Evolutionary conservation across 106 monocot genomes (phyloP).

Genomic region (Amphibolis antarctica): DNA sequence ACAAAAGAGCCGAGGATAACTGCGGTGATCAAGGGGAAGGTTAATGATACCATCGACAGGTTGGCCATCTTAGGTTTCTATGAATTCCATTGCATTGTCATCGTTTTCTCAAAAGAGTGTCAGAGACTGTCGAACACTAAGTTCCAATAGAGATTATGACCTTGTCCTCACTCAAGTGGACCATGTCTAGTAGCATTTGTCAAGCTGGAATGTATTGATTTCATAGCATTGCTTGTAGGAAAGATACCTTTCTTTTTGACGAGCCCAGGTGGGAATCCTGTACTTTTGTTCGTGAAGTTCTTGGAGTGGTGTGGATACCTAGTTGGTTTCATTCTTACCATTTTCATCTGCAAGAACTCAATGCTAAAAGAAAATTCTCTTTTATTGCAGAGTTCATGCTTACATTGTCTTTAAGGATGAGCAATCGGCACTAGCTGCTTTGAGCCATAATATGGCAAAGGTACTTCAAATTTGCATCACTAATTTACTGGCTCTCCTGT

Average conservation of each 20-base stretch:
- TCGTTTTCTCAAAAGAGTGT: too few relatives aligned
- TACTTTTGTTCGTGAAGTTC: too few relatives aligned
- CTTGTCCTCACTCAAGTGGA: too few relatives aligned
- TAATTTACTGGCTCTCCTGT: background rate
- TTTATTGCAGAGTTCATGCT: conserved; percentile 65
- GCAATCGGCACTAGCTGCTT: conserved; percentile 55
- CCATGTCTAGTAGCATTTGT: too few relatives aligned
- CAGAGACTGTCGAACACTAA: too few relatives aligned
- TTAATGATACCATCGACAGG: conserved; percentile 79
- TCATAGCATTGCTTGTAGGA: background rate
- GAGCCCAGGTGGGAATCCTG: too few relatives aligned
- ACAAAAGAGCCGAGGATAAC: conserved; percentile 63
- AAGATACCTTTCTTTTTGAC: background rate
- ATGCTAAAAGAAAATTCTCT: background rate
- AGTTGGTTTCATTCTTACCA: too few relatives aligned
- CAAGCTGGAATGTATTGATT: too few relatives aligned
- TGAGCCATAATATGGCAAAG: conserved; percentile 64
- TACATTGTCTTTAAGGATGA: conserved; percentile 94
- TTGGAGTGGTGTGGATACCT: too few relatives aligned
- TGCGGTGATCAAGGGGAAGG: conserved; percentile 51
- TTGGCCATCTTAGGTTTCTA: conserved; percentile 3
- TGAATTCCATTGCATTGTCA: too few relatives aligned
- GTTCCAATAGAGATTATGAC: too few relatives aligned
- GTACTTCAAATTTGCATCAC: conserved; percentile 16
- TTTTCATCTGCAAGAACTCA: background rate